Evolutionary conservation across 768 basidiomycete genomes (phyloP).

Genomic region (Amanita phalloides): DNA sequence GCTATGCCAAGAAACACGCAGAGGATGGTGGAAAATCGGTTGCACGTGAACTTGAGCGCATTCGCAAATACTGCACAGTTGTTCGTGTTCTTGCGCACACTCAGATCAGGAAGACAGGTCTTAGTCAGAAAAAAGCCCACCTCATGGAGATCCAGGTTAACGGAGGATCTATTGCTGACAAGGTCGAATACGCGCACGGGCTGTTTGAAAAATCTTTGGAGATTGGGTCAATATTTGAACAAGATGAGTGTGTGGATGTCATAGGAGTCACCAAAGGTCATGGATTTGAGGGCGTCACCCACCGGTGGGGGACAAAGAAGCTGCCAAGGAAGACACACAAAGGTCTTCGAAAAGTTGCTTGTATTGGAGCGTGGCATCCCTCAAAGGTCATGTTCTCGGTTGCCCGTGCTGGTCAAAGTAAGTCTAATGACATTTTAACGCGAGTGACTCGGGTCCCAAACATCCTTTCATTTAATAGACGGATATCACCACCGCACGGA

Average conservation of each 20-base stretch:
- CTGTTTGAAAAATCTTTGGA: conserved; percentile 97
- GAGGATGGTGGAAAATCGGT: conserved; percentile 90
- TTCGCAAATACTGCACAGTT: conserved; percentile 99
- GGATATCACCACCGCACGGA: conserved; percentile 96
- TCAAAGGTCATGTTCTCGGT: conserved; percentile 99
- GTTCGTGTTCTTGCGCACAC: conserved; percentile 99
- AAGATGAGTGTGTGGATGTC: conserved; percentile 92
- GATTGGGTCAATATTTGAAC: conserved; percentile 80
- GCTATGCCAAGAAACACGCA: conserved; percentile 98
- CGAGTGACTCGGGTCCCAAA: not conserved
- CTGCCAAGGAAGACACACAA: conserved; percentile 98
- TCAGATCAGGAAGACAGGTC: conserved; percentile 95
- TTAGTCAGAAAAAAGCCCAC: conserved; percentile 98
- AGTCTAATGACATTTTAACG: conserved; percentile 16
- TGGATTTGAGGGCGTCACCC: conserved; percentile 98
- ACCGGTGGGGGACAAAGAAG: conserved; percentile 99
- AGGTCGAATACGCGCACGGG: conserved; percentile 89
- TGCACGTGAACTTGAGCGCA: conserved; percentile 94
- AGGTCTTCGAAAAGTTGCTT: conserved; percentile 99
- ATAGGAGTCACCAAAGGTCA: conserved; percentile 99
- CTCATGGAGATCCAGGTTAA: conserved; percentile 99
- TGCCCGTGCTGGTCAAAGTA: conserved; percentile 99
- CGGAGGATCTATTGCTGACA: conserved; percentile 92
- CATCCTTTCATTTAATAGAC: conserved; percentile 31
- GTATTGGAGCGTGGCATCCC: conserved; percentile 98